Conservation (phyloP, 495 filamentous ascomycete genomes). For the Podospora pseudoanserina region DNA sequence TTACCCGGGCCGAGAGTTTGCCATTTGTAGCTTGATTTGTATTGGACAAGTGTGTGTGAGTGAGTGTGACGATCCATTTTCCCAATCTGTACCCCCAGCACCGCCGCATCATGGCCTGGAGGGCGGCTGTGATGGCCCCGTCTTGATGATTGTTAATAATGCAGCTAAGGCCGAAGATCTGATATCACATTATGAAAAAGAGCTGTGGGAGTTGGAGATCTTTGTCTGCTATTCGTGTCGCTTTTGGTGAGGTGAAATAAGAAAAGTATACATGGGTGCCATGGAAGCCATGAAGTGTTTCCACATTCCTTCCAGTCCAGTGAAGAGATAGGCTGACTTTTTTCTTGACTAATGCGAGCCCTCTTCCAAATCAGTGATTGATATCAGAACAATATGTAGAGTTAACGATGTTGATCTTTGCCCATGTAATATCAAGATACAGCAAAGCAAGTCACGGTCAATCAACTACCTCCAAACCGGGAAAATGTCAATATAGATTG, state of each 20-base stretch:
- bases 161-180: too few relatives aligned
- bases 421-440: neutral
- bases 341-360: neutral
- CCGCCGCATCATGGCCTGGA: too few relatives aligned
- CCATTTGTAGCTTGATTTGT: too few relatives aligned
- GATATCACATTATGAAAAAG: too few relatives aligned
- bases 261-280: neutral
- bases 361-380: neutral
- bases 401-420: neutral
- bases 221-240: too few relatives aligned
- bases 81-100: too few relatives aligned
- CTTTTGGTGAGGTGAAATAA: too few relatives aligned
- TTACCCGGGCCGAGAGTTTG: neutral
- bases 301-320: neutral
- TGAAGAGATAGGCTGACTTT: neutral
- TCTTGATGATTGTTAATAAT: too few relatives aligned
- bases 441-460: neutral
- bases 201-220: too few relatives aligned
- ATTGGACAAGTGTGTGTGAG: too few relatives aligned
- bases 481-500: constrained; percentile 5
- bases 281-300: neutral
- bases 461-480: constrained; percentile 1
- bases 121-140: too few relatives aligned
- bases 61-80: too few relatives aligned
- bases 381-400: neutral